Base-by-base conservation (phyloP, 176 grass and related monocot genomes). In the Eremochloa ophiuroides region DNA sequence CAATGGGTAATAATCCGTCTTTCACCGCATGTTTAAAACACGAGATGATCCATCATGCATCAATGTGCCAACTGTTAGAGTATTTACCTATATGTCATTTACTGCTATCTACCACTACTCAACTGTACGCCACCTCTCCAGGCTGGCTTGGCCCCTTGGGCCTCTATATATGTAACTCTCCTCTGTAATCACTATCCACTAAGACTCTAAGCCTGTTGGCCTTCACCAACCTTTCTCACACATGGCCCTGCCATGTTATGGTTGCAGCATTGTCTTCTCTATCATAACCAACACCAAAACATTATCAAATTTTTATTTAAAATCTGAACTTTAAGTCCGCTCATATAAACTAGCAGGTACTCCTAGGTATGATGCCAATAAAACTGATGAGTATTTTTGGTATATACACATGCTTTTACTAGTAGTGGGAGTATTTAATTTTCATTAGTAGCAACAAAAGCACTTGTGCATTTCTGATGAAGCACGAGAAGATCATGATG, bases 301-400 rank as follows among this genome's bases (percentile, higher is more conserved):
- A n/a, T 73, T 73, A n/a, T 79, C 12, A 79, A 72, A 79, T 51
- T 16, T 66, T 34, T 62, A 73, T 75, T 78, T 71, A 56, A 55
- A 39, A 66, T 58, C 2, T 78, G 42, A 74, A 61, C 9, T 79
- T 39, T 23, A 64, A 47, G 2, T 23, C 3, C 0, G 4, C 25
- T 25, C 22, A 56, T 79, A 23, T 68, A 80, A 20, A 34, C 46
- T 77, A 64, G 42, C 11, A 66, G 29, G 6, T 66, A n/a, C n/a
- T n/a, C n/a, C n/a, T n/a, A 66, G 41, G 30, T 27, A 33, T 63
- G 41, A 37, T 2, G 51, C 23, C 41, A 61, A 28, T 35, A 74
- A 23, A 83, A 73, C 60, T 60, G 23, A 53, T 46, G 65, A 78
- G 34, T 73, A 72, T 33, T 64, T 85, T 72, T 48, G 10, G 51